Base-by-base conservation (phyloP, 345 rosid genomes). In the Passiflora organensis region DNA sequence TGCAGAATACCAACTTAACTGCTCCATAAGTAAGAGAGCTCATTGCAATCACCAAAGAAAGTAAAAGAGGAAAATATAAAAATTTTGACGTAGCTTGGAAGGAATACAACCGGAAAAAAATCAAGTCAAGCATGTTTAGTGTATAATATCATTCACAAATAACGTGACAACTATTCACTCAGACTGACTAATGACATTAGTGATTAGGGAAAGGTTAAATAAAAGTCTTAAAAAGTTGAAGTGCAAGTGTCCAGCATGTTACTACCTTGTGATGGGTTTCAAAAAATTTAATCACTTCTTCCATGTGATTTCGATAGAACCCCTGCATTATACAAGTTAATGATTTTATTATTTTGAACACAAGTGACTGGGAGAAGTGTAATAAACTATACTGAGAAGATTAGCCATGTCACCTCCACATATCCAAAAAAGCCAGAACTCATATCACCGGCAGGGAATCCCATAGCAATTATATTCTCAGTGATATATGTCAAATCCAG, bases 361-460 rank as follows among this genome's bases (percentile, higher is more conserved):
- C 32, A 59, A 45, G 16, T 37, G 45, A 48, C 15, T 43, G 21
- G 32, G 15, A 64, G 46, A 44, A 24, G 24, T 14, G 38, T 21
- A 46, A 25, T 22, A 15, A 52, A 68, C 16, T 2, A n/a, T 45
- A 13, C 24, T 56, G 48, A 14, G 66, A 36, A 48, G 53, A 56
- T 59, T 42, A 28, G 51, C 18, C 13, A 42, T 51, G 73, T 67
- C 47, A 84, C 95, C 82, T 87, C 95, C 20, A 87, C 83, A 74
- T 80, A 87, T 42, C 95, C 87, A 39, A 87, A 87, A 74, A 87
- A 77, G 20, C 95, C 95, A 62, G 95, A 87, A 64, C 95, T 87
- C 93, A 82, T 75, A 69, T 84, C 91, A 66, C 95, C 95, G 70
- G 95, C 95, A 75, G 95, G 95, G 65, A 87, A 87, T n/a, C 95